Base-by-base conservation (phyloP, 2,329 filamentous ascomycete species). In the Penicillium rolfsii region DNA sequence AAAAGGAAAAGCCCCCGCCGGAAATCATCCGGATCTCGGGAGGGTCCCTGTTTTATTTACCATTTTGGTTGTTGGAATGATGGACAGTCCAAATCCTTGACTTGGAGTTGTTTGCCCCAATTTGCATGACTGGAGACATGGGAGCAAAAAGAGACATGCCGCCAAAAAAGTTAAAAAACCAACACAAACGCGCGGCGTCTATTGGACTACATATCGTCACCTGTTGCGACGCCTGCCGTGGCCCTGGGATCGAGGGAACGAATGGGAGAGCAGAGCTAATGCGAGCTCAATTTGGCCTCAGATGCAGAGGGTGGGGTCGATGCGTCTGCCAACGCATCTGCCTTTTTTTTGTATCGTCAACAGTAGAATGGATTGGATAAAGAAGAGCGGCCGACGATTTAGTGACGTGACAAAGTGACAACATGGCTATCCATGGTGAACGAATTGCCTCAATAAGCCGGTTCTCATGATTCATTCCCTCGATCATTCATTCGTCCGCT, bases 121-220 rank as follows among this genome's bases (percentile, higher is more conserved):
- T 53, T 12, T 40, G n/a, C 33, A 35, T 36, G 30, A 52, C 7
- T 11, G 26, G n/a, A n/a, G 22, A n/a, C 14, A 12, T 5, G 12
- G n/a, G n/a, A 35, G 35, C 35, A 24, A 52, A 38, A 38, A 53
- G 38, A 30, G 40, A 28, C 57, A 40, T 36, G 52, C 52, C 36
- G 52, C 52, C 52, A 33, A 45, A 49, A 60, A 55, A 54, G 40
- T 36, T 48, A 58, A 60, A 65, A 64, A 68, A 64, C 67, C 67
- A 69, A 69, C 67, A 69, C 58, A 61, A 64, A 67, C 61, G 67
- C 65, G 58, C 62, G 33, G 63, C 65, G 63, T 68, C 66, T 67
- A 70, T 69, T 70, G 66, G 67, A 62, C 61, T 64, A 67, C 50
- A 55, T 58, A 59, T 19, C 61, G 66, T 69, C 67, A 69, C 57